Conservation (phyloP, 768 basidiomycete species). For the Boletus pseudo-olivaceus region DNA sequence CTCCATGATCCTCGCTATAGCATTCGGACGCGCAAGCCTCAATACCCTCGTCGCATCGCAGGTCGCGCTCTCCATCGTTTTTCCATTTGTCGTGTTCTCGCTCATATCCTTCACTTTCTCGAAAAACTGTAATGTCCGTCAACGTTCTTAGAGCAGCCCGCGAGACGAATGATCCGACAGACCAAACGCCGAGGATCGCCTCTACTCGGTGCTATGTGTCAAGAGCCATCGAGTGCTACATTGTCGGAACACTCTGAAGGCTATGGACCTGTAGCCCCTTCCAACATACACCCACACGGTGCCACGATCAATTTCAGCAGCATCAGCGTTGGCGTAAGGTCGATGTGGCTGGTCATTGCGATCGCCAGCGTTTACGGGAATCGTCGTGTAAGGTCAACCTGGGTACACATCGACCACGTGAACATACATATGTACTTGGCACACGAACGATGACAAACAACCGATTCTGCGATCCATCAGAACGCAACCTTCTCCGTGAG, state of each 20-base stretch:
- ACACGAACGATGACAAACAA: not conserved
- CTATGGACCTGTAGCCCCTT: not conserved
- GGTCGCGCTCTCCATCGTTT: constrained; percentile 45
- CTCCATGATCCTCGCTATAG: constrained; percentile 40
- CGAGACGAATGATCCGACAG: not conserved
- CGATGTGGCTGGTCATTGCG: constrained; percentile 45
- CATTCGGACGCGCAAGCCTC: constrained; percentile 41
- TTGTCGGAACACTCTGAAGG: not conserved
- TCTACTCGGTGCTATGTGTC: constrained; percentile 14
- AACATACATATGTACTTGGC: not conserved
- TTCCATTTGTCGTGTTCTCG: constrained; percentile 45
- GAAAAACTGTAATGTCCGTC: constrained; percentile 30
- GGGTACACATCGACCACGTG: not conserved
- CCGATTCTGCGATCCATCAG: constrained; percentile 15
- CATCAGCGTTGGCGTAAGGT: too few relatives aligned
- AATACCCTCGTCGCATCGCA: constrained; percentile 46
- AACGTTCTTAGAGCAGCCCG: not conserved
- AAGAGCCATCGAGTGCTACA: not conserved
- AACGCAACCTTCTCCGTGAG: constrained; percentile 50
- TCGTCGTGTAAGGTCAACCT: constrained; percentile 39
- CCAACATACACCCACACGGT: not conserved
- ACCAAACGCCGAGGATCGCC: not conserved
- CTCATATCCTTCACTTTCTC: constrained; percentile 39
- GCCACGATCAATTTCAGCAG: constrained; percentile 38
- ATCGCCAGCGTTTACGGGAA: constrained; percentile 53